Evolutionary conservation across 306 rosid species (phyloP), one percentile per base, ranked within the genome.

Genomic region (Vigna reflexopilosa): DNA sequence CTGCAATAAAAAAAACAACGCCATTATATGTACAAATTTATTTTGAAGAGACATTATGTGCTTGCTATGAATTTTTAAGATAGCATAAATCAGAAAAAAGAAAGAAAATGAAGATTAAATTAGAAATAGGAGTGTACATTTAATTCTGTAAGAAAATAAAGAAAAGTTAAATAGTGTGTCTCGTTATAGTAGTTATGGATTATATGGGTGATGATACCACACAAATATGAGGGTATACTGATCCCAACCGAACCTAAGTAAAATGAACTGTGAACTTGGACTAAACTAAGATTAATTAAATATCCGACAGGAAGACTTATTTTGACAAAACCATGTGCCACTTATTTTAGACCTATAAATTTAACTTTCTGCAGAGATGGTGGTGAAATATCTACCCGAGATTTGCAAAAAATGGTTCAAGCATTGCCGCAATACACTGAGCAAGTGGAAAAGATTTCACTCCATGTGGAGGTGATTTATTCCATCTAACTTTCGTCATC

Each of bases 351-450:
- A 85, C 64, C 3, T 75, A 75, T 45, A 83, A 42, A 72, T 73
- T 86, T 79, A 26, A 67, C 65, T 80, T 78, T 69, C 4, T 61
- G 85, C 85, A 95, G 98, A 85, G 97, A 92, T 78, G 93, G 97
- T 50, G 56, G 76, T 67, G 98, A 95, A 81, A 14, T 95, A 83
- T 89, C 98, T 73, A 95, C 98, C 20, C 86, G 93, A 71, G 98
- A 95, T 76, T 80, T 95, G 87, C 98, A 95, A 81, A 95, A 95
- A 84, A 89, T 95, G 98, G 98, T 95, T 81, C 98, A 95, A 88
- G 97, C 97, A 66, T 86, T 95, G 86, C 98, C 98, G 67, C 97
- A 95, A 49, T 95, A 95, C 78, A 89, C 98, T 32, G 98, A 95
- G 81, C 97, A 91, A 87, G 85, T 95, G 83, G 98, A 91, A 63